phyloP scores from a whole-genome alignment of 345 rosid species.

The Citrus cavaleriei region DNA sequence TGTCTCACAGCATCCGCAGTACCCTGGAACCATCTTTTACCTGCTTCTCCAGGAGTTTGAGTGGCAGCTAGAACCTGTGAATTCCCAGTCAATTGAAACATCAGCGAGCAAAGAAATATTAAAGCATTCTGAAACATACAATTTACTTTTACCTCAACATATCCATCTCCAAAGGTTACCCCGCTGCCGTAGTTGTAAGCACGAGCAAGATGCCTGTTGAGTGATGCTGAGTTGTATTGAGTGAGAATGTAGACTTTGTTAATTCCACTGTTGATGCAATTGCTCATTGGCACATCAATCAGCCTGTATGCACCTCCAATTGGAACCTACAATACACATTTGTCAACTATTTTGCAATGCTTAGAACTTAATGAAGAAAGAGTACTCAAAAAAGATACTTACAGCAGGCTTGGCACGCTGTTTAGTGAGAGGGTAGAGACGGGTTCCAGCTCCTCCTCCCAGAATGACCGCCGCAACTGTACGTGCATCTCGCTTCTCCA shows the following conservation, averaged over 20 bases:
- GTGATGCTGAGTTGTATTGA: constrained; percentile 85
- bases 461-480: constrained; percentile 82
- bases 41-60: constrained; percentile 89
- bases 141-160: constrained; percentile 51
- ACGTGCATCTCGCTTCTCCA: constrained; percentile 62
- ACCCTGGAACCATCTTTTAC: constrained; percentile 95
- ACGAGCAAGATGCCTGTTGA: constrained; percentile 84
- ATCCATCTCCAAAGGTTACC: constrained; percentile 79
- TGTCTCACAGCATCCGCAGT: constrained; percentile 97
- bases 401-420: constrained; percentile 97
- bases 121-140: background rate
- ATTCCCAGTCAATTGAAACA: background rate
- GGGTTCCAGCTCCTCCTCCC: constrained; percentile 99
- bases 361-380: background rate
- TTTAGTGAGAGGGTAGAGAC: constrained; percentile 95
- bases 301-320: constrained; percentile 93
- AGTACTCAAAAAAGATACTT: background rate
- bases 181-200: constrained; percentile 80
- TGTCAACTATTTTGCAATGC: background rate
- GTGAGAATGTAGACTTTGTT: constrained; percentile 96
- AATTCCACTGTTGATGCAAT: constrained; percentile 92
- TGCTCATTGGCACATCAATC: constrained; percentile 99
- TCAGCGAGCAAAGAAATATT: background rate
- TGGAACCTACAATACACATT: constrained; percentile 51
- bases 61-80: constrained; percentile 85